These are phyloP conservation scores for Galerina marginata DNA, from an alignment of 768 basidiomycete species.

Conservation along the genomic window DNA sequence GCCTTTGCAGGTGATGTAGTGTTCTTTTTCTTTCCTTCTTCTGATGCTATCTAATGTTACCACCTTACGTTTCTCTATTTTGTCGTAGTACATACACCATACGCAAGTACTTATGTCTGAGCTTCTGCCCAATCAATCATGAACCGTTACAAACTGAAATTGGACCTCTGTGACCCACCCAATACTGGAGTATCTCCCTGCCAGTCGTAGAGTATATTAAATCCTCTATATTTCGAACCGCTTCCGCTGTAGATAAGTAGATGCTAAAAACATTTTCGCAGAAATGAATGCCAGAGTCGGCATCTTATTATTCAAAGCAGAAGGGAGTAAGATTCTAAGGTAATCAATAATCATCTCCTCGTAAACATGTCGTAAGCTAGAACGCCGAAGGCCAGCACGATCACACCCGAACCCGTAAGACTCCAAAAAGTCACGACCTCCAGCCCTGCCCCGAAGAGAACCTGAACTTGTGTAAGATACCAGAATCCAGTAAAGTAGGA, in stretches of 20 bases:
- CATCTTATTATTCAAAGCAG: no score
- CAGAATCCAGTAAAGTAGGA: neutral
- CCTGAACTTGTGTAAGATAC: constrained; percentile 26
- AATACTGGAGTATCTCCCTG: neutral
- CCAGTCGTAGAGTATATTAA: neutral
- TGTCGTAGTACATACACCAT: constrained; percentile 17
- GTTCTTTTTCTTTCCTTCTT: constrained; percentile 23
- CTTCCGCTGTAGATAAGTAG: no score
- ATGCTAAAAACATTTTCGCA: no score
- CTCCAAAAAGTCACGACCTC: constrained; percentile 74
- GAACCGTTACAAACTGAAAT: constrained; percentile 9
- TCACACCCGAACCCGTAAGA: constrained; percentile 75
- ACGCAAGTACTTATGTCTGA: constrained; percentile 20
- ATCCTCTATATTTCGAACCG: no score
- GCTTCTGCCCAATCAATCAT: constrained; percentile 10
- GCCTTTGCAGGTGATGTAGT: constrained; percentile 25
- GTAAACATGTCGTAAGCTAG: constrained; percentile 74
- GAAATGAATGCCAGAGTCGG: no score
- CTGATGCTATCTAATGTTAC: constrained; percentile 44
- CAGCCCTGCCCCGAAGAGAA: constrained; percentile 65
- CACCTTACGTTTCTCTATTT: constrained; percentile 17
- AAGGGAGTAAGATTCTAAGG: neutral
- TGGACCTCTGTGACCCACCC: neutral
- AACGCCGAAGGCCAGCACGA: constrained; percentile 83
- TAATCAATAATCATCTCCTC: constrained; percentile 27